These are phyloP conservation scores for Cytospora leucostoma DNA, from an alignment of 2,329 filamentous ascomycete species.

Conservation along the genomic window DNA sequence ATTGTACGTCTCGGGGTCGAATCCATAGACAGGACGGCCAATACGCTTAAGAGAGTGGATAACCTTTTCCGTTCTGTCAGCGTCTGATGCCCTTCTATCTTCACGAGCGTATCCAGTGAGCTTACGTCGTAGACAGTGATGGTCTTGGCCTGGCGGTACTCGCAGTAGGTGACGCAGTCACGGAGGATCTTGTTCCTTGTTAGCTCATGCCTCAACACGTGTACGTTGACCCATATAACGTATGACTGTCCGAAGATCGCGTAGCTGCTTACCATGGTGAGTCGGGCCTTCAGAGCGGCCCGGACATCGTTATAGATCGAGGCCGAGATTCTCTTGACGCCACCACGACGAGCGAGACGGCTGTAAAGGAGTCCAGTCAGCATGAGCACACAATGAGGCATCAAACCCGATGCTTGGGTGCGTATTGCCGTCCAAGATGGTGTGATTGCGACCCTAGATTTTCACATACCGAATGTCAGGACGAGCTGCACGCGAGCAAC, in stretches of 20 bases:
- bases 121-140: constrained; percentile 63
- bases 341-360: constrained; percentile 72
- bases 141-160: constrained; percentile 61
- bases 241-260: neutral
- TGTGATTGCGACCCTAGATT: neutral
- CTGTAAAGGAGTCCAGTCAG: constrained; percentile 39
- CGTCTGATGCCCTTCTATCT: neutral
- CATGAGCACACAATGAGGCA: neutral
- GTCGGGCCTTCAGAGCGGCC: constrained; percentile 48
- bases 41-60: constrained; percentile 51
- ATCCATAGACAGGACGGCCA: constrained; percentile 59
- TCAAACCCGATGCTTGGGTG: neutral
- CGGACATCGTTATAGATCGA: constrained; percentile 66
- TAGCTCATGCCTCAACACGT: constrained; percentile 9
- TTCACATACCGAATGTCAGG: constrained; percentile 28
- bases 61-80: constrained; percentile 45
- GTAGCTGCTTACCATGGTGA: constrained; percentile 47
- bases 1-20: constrained; percentile 34
- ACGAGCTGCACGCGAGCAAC: constrained; percentile 17
- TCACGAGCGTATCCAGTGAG: constrained; percentile 25
- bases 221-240: neutral
- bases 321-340: constrained; percentile 71
- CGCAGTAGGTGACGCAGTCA: constrained; percentile 52
- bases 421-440: neutral
- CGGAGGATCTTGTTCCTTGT: constrained; percentile 49